Evolutionary conservation across 2,329 filamentous ascomycete species (phyloP).

Genomic region (Colletotrichum acutatum): DNA sequence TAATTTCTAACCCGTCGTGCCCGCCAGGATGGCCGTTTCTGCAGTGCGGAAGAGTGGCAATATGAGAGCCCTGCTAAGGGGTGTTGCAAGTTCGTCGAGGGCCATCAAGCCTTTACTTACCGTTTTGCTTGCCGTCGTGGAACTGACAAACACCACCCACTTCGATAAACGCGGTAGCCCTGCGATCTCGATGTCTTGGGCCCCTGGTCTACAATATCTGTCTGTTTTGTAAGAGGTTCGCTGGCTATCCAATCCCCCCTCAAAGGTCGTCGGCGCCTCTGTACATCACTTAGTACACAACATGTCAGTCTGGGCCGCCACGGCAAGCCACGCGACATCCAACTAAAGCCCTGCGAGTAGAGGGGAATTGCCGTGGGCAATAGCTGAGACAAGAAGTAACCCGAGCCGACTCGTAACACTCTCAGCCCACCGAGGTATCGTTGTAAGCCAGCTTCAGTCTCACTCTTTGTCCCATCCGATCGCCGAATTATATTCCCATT

Average conservation of each 20-base stretch:
- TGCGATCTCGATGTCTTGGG: not conserved
- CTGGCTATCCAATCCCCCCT: not conserved
- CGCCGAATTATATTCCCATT: not conserved
- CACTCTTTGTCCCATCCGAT: not conserved
- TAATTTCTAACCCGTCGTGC: not conserved
- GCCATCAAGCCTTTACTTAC: not conserved
- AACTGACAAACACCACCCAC: too few relatives aligned
- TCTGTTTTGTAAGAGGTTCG: not conserved
- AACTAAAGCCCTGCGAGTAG: constrained; percentile 15
- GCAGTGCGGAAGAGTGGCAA: not conserved
- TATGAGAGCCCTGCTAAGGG: not conserved
- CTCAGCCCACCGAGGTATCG: not conserved
- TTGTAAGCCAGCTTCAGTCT: not conserved
- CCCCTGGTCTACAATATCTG: not conserved
- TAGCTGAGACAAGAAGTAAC: constrained; percentile 1
- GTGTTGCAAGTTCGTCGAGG: not conserved
- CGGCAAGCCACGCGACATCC: constrained; percentile 13
- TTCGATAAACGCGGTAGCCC: not conserved
- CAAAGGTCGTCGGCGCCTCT: not conserved
- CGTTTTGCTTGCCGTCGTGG: too few relatives aligned
- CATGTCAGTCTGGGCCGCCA: not conserved
- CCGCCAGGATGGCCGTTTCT: not conserved
- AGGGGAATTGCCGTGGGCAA: not conserved
- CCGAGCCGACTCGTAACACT: not conserved
- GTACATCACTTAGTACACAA: not conserved